phyloP scores from a whole-genome alignment of 768 basidiomycete genomes.

The Lyophyllum shimeji region DNA sequence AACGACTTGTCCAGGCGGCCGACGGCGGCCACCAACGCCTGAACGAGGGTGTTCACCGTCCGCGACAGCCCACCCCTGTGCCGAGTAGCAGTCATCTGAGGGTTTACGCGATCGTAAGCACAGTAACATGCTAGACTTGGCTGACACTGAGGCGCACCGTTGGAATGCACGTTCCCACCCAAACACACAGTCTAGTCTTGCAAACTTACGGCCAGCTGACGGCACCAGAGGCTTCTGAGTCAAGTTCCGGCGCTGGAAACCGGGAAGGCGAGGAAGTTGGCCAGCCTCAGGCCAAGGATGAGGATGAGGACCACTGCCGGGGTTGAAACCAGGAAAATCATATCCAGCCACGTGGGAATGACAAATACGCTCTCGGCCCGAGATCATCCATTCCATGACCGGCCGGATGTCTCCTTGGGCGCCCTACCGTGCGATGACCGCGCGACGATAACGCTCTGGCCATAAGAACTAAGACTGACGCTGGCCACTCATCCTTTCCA shows the following conservation, averaged over 20 bases:
- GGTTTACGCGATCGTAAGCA: background rate
- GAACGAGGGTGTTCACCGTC: conserved; percentile 23
- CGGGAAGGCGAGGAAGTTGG: background rate
- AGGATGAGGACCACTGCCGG: background rate
- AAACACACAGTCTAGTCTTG: background rate
- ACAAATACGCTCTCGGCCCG: background rate
- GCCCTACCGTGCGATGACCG: background rate
- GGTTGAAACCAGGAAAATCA: background rate
- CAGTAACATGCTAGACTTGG: background rate
- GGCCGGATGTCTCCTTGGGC: background rate
- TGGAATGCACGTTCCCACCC: background rate
- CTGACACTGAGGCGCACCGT: background rate
- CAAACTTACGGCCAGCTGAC: background rate
- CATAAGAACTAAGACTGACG: background rate
- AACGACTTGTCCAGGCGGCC: conserved; percentile 75
- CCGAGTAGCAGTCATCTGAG: conserved; percentile 17
- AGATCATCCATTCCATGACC: too few relatives aligned
- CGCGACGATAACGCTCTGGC: background rate
- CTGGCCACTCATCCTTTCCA: background rate
- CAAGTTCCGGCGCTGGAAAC: background rate
- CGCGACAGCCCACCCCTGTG: conserved; percentile 19
- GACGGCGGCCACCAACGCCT: conserved; percentile 61
- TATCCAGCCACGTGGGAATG: background rate
- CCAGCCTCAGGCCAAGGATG: background rate
- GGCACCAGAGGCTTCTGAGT: background rate